Conservation (phyloP, 768 basidiomycete genomes). For the Mycena metata region DNA sequence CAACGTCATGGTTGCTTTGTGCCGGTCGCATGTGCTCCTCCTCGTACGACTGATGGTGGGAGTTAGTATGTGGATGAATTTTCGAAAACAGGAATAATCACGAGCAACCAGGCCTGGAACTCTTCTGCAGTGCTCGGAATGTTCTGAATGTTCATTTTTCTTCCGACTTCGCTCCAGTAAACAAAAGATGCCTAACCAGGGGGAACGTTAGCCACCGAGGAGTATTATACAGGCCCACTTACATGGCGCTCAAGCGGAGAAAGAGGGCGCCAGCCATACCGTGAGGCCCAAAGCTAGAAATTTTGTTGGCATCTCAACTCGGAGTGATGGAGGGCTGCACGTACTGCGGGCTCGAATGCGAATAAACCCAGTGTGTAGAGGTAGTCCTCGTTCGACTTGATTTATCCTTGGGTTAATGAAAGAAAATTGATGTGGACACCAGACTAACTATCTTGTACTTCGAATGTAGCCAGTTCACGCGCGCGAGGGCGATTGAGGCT, state of each 20-base stretch:
- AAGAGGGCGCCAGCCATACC: slow-evolving; percentile 59
- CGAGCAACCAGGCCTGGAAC: slow-evolving; percentile 55
- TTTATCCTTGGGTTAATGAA: background rate
- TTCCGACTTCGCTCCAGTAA: slow-evolving; percentile 62
- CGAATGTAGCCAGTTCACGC: slow-evolving; percentile 60
- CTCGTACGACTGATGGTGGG: slow-evolving; percentile 55
- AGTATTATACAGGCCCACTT: background rate
- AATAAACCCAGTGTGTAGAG: slow-evolving; percentile 59
- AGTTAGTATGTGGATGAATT: background rate
- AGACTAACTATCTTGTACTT: slow-evolving; percentile 57
- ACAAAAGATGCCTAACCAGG: slow-evolving; percentile 52
- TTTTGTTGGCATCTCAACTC: background rate
- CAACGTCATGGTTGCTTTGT: slow-evolving; percentile 55
- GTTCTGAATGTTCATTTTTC: slow-evolving; percentile 60
- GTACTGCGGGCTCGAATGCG: slow-evolving; percentile 54
- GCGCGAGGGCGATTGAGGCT: slow-evolving; percentile 55
- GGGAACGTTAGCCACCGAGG: background rate
- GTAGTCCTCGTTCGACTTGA: slow-evolving; percentile 56
- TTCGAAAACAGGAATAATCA: slow-evolving; percentile 34
- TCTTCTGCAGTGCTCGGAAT: slow-evolving; percentile 58
- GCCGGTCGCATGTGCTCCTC: slow-evolving; percentile 57
- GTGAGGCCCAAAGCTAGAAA: slow-evolving; percentile 54
- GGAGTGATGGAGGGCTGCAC: slow-evolving; percentile 11
- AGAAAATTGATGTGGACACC: background rate
- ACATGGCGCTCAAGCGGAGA: slow-evolving; percentile 60